Percentiles rank a stretch among this genome's conserved stretches.
phyloP scores from a whole-genome alignment of 805 yeast species.

The Clavispora phyllophila region DNA sequence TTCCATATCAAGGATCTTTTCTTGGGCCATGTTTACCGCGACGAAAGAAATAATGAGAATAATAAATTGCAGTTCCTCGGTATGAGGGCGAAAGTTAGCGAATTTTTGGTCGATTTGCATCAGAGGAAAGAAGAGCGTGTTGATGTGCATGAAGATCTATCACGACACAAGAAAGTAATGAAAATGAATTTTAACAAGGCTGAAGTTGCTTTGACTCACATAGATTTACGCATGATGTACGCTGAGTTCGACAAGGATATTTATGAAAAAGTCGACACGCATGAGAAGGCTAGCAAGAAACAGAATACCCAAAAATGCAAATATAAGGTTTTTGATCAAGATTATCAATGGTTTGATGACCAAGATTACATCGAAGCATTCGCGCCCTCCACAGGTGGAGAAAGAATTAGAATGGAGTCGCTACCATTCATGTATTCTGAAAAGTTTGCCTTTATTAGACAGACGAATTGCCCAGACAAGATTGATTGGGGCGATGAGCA shows the following conservation, averaged over 20 bases:
- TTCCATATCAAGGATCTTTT: conserved; percentile 70
- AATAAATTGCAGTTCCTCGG: conserved; percentile 62
- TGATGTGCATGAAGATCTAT: conserved; percentile 39
- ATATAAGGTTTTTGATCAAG: conserved; percentile 47
- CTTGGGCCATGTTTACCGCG: conserved; percentile 66
- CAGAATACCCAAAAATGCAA: conserved; percentile 4
- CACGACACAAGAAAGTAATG: conserved; percentile 43
- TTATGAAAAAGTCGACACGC: conserved; percentile 10
- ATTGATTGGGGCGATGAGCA: conserved; percentile 19
- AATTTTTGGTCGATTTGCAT: conserved; percentile 36
- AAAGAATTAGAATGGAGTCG: conserved; percentile 42
- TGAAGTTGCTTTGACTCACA: conserved; percentile 48
- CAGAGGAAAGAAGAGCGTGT: conserved; percentile 36
- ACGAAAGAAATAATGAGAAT: conserved; percentile 30
- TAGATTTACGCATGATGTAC: conserved; percentile 57
- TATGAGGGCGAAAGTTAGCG: conserved; percentile 42
- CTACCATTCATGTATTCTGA: conserved; percentile 66
- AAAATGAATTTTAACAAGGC: conserved; percentile 63
- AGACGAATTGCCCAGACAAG: conserved; percentile 34
- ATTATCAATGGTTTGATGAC: conserved; percentile 56
- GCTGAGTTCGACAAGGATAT: conserved; percentile 39
- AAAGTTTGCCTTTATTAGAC: conserved; percentile 61
- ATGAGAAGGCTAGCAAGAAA: conserved; percentile 2
- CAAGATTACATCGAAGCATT: conserved; percentile 59
- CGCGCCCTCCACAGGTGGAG: conserved; percentile 30